These are phyloP conservation scores for Ambrosiella xylebori DNA, from an alignment of 2,329 filamentous ascomycete genomes.

Conservation along the genomic window DNA sequence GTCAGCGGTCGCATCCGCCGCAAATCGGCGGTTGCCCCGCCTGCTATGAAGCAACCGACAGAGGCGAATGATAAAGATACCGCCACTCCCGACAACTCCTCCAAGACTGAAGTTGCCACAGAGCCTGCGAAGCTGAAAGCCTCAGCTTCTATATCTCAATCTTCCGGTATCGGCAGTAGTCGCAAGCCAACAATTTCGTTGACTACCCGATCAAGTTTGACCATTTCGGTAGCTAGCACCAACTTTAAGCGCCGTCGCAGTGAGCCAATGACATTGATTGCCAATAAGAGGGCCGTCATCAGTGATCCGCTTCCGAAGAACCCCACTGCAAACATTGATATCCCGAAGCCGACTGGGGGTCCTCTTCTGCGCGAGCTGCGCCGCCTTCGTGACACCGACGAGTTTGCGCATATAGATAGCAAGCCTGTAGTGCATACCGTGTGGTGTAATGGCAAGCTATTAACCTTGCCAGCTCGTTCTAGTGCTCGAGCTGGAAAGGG, in stretches of 20 bases:
- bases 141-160: neutral
- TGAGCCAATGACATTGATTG: neutral
- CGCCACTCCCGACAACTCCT: slow-evolving; percentile 19
- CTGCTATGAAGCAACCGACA: neutral
- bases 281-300: slow-evolving; percentile 4
- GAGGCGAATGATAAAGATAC: slow-evolving; percentile 13
- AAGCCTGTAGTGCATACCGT: slow-evolving; percentile 39
- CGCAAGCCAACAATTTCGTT: neutral
- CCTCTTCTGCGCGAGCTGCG: slow-evolving; percentile 39
- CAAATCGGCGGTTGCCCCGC: slow-evolving; percentile 3
- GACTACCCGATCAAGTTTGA: slow-evolving; percentile 18
- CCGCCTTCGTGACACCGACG: slow-evolving; percentile 44
- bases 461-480: slow-evolving; percentile 27
- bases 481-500: slow-evolving; percentile 23
- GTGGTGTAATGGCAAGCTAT: slow-evolving; percentile 48
- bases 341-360: slow-evolving; percentile 29
- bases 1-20: slow-evolving; percentile 28
- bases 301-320: slow-evolving; percentile 26
- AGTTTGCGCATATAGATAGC: slow-evolving; percentile 41
- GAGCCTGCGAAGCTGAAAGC: neutral
- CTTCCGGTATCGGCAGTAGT: neutral
- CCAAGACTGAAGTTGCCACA: neutral
- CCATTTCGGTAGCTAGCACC: slow-evolving; percentile 19
- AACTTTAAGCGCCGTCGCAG: slow-evolving; percentile 3
- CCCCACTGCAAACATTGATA: slow-evolving; percentile 43